Percentiles rank a stretch among this genome's conserved stretches.
Evolutionary conservation across 208 protist species (phyloP).

Genomic region (Trypanosoma caninum): DNA sequence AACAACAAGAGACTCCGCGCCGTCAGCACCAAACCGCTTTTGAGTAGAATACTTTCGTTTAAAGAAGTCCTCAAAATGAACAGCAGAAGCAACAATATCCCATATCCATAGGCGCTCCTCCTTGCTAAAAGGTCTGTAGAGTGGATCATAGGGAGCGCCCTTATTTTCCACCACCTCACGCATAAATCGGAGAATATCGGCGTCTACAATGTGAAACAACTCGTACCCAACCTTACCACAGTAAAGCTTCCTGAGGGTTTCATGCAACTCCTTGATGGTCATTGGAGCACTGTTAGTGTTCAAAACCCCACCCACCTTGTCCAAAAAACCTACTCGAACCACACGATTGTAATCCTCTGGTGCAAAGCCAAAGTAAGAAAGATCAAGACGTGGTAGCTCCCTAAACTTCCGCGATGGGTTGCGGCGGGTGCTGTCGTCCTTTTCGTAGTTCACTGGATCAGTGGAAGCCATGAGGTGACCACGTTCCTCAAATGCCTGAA

Average conservation of each 20-base stretch:
- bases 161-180: conserved; percentile 89
- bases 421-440: conserved; percentile 44
- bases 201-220: conserved; percentile 94
- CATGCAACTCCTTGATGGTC: conserved; percentile 77
- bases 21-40: conserved; percentile 98
- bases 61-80: conserved; percentile 95
- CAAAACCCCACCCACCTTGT: conserved; percentile 70
- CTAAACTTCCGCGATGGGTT: conserved; percentile 52
- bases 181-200: conserved; percentile 87
- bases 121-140: conserved; percentile 50
- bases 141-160: conserved; percentile 26
- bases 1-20: conserved; percentile 94
- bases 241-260: conserved; percentile 81
- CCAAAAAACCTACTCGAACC: conserved; percentile 79
- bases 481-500: conserved; percentile 84
- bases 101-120: conserved; percentile 88
- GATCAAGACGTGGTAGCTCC: conserved; percentile 64
- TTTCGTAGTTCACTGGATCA: conserved; percentile 77
- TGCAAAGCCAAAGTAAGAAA: conserved; percentile 83
- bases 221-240: conserved; percentile 91
- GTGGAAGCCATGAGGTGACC: conserved; percentile 80
- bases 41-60: conserved; percentile 93
- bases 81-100: conserved; percentile 88
- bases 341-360: conserved; percentile 56
- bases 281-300: conserved; percentile 56